A percentile compares a stretch with the other conserved stretches of the same genome.
Conservation (phyloP, 1,284 basidiomycete species). For the Ceratobasidium sp. region DNA sequence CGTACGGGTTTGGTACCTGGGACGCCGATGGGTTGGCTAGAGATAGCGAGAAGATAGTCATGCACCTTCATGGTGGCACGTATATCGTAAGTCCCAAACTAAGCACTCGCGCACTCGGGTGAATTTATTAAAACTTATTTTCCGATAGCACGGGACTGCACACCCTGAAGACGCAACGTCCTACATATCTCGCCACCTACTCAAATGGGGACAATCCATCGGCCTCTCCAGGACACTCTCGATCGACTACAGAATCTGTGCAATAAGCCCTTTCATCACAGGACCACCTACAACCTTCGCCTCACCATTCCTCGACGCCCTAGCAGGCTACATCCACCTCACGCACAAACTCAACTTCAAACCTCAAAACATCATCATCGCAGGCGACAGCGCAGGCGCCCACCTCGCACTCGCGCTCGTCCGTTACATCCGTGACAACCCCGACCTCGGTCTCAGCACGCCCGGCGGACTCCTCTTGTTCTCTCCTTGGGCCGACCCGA, state of each 20-base stretch:
- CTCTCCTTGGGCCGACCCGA: slow-evolving; percentile 72
- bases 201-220: background rate
- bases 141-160: slow-evolving; percentile 34
- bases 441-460: slow-evolving; percentile 59
- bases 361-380: slow-evolving; percentile 71
- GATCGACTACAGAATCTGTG: slow-evolving; percentile 67
- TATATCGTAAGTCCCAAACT: slow-evolving; percentile 29
- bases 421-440: slow-evolving; percentile 62
- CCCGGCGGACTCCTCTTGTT: slow-evolving; percentile 69
- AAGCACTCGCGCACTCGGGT: no score
- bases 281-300: slow-evolving; percentile 66
- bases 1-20: slow-evolving; percentile 64
- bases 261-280: slow-evolving; percentile 54
- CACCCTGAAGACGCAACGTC: slow-evolving; percentile 43
- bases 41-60: slow-evolving; percentile 43
- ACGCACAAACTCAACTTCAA: slow-evolving; percentile 62
- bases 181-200: slow-evolving; percentile 17
- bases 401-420: slow-evolving; percentile 73
- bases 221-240: slow-evolving; percentile 58
- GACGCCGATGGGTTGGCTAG: background rate
- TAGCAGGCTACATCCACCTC: slow-evolving; percentile 74
- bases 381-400: slow-evolving; percentile 80
- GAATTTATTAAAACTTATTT: background rate
- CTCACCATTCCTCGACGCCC: slow-evolving; percentile 72
- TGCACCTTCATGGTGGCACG: slow-evolving; percentile 44